Conservation (phyloP, 2,329 filamentous ascomycete genomes). For the Arthrobotrys conoides region DNA sequence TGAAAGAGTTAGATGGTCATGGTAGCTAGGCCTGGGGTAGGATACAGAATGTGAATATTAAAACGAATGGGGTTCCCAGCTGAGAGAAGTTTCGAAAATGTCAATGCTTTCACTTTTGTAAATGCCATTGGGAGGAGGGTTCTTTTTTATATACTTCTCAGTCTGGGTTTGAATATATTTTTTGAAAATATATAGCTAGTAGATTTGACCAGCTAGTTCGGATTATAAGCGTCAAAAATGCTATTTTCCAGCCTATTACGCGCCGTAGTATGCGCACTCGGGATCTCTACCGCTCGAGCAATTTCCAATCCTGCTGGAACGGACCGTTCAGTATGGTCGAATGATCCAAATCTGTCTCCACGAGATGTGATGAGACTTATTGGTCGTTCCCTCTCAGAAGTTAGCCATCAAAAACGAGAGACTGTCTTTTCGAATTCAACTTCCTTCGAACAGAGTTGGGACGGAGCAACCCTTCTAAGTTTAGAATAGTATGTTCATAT, state of each 20-base stretch:
- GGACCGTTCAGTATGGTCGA: constrained; percentile 29
- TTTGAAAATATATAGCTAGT: neutral
- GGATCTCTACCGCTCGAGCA: constrained; percentile 4
- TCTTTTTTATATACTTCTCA: neutral
- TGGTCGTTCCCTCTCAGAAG: constrained; percentile 28
- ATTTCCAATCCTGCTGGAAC: constrained; percentile 4
- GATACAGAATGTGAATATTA: constrained; percentile 1
- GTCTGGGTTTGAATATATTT: neutral
- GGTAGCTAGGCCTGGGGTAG: too few relatives aligned
- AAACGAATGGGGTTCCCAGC: neutral
- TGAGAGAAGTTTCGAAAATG: neutral
- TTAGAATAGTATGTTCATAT: constrained; percentile 29
- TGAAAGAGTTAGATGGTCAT: neutral
- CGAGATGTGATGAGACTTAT: constrained; percentile 37
- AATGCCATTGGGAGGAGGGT: neutral
- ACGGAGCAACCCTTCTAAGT: constrained; percentile 67
- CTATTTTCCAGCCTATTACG: constrained; percentile 20
- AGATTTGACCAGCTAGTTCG: neutral
- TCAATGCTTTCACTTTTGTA: neutral
- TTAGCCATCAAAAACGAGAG: constrained; percentile 61
- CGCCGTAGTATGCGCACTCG: constrained; percentile 15
- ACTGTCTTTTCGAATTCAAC: constrained; percentile 65
- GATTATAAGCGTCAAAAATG: constrained; percentile 26
- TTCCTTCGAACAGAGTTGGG: constrained; percentile 68
- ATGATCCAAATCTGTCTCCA: neutral